Base-by-base conservation (phyloP, 1,139 yeast genomes). In the Lodderomyces elongisporus region DNA sequence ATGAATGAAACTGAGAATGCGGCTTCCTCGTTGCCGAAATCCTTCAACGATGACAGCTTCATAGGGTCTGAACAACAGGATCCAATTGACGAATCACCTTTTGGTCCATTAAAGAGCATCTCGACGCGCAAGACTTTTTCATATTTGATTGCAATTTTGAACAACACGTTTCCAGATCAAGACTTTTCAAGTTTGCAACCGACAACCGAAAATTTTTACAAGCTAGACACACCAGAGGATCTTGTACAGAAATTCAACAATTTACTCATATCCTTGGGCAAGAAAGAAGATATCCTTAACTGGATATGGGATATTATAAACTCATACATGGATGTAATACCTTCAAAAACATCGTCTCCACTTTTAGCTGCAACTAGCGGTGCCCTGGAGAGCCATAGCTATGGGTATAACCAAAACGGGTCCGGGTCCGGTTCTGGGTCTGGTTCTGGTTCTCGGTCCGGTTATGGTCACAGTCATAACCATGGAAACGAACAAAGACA, bases 131-230 rank as follows among this genome's bases (percentile, higher is more conserved):
- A 85, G 56, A 81, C 91, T 1, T 91, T 91, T 66, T 93, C 96
- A 0, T 85, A 89, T 54, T 65, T 91, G 36, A 85, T 91, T 39
- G 93, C 95, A 2, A 89, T 91, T 24, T 67, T 91, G 35, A 91
- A 91, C 56, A 85, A 94, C 8, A 81, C 94, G 1, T 91, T 85
- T 52, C 97, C 98, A 0, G 98, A 91, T 54, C 95, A 91, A 52
- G 98, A 91, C 52, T 91, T 89, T 49, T 76, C 94, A 10, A 74
- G 80, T 23, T 71, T 91, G 40, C 89, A 87, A 52, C 98, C 98
- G 2, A 76, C 81, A 14, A 88, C 87, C 44, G 95, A 91, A 33
- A 68, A 68, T 41, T 68, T 68, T 37, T 69, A 62, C 40, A 49
- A 59, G 37, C 51, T 68, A 15, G 61, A 66, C 62, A 47, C 56